phyloP scores from a whole-genome alignment of 2,329 filamentous ascomycete genomes.

The Microascus cirrosus region DNA sequence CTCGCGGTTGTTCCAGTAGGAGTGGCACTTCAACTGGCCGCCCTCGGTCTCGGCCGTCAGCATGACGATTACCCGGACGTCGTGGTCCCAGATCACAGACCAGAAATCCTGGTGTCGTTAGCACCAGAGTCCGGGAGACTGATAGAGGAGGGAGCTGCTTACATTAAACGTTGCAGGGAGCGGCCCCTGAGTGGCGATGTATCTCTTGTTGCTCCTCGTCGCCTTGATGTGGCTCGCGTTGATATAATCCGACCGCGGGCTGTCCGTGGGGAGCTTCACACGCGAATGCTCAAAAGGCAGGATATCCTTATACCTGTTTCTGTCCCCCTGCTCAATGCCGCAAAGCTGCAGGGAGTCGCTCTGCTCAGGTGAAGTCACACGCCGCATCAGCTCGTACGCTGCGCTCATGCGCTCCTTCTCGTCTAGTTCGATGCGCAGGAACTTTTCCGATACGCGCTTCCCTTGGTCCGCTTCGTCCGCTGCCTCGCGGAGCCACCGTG shows the following conservation, averaged over 20 bases:
- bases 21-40: constrained; percentile 87
- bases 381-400: constrained; percentile 44
- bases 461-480: constrained; percentile 60
- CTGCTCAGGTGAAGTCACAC: constrained; percentile 16
- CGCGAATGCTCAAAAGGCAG: constrained; percentile 90
- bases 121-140: not conserved
- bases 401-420: constrained; percentile 92
- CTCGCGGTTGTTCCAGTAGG: constrained; percentile 75
- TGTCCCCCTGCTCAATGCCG: constrained; percentile 85
- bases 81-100: constrained; percentile 95
- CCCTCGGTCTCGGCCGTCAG: constrained; percentile 90
- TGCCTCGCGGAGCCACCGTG: constrained; percentile 66
- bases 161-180: constrained; percentile 86
- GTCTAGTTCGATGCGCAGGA: constrained; percentile 69
- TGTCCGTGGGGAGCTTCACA: constrained; percentile 59
- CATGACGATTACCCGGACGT: constrained; percentile 91
- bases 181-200: constrained; percentile 92
- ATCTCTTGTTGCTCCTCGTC: constrained; percentile 73
- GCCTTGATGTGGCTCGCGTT: constrained; percentile 85
- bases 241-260: constrained; percentile 73
- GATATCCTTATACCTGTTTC: constrained; percentile 97
- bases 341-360: constrained; percentile 56
- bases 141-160: constrained; percentile 21
- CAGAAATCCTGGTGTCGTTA: constrained; percentile 69
- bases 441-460: constrained; percentile 70